Base-by-base conservation (phyloP, 164 flowering plant species). In the Litsea cubeba region DNA sequence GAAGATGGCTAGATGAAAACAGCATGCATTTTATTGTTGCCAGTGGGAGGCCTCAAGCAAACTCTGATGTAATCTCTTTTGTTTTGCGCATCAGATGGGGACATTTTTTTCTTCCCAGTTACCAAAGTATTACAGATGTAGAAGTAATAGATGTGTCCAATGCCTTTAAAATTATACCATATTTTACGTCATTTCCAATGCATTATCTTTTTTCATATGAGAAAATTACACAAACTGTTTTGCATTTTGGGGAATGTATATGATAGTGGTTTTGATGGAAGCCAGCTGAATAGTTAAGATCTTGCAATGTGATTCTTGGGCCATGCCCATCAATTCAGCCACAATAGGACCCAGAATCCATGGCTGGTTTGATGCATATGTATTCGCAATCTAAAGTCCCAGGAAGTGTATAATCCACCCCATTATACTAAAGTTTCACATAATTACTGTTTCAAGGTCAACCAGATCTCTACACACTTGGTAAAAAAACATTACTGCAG, bases 21-120 rank as follows among this genome's bases (percentile, higher is more conserved):
- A 15, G 12, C 24, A 15, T 46, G 46, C 65, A 17, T 65, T 63
- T 71, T 66, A 14, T 71, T 35, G 60, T 67, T 66, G 35, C 67
- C 68, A 20, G 62, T 49, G 4, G 57, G 20, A 58, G 74, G 15
- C 69, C 50, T 49, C 40, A 24, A 73, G 46, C 65, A 54, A n/a
- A 73, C 26, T 22, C 40, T 50, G 2, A n/a, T 50, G 1, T 28
- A 18, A 0, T 12, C 12, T 62, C 46, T 64, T 64, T 50, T 68
- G 50, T 63, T 62, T 68, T 23, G 65, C 35, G 57, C 4, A 63
- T 30, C 50, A 51, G 22, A 75, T 73, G 18, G 25, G 11, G 69
- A 66, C 69, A 66, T 66, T 66, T 66, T 66, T 66, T 30, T 40
- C 46, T 71, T 67, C 77, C 25, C 65, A 71, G 75, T 71, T 76